Evolutionary conservation across 2,329 filamentous ascomycete genomes (phyloP).

Genomic region (Microdochium nivale): DNA sequence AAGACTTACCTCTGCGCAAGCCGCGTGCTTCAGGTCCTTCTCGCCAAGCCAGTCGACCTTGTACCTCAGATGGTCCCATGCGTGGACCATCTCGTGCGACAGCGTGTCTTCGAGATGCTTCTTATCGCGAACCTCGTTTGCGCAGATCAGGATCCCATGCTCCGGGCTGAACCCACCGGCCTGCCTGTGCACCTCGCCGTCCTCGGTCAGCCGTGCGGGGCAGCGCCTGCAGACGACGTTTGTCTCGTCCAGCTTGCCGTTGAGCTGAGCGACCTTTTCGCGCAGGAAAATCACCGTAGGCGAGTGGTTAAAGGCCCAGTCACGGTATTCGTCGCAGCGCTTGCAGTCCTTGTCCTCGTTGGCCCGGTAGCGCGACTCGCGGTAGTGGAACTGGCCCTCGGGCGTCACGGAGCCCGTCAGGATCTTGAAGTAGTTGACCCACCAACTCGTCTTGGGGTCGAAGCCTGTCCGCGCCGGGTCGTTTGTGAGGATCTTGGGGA

Average conservation of each 20-base stretch:
- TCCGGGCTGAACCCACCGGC: conserved; percentile 79
- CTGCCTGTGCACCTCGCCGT: conserved; percentile 54
- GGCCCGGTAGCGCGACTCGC: conserved; percentile 63
- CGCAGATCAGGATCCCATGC: conserved; percentile 85
- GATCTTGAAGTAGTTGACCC: conserved; percentile 81
- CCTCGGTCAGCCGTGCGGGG: conserved; percentile 44
- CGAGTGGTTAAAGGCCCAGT: conserved; percentile 77
- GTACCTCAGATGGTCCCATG: conserved; percentile 86
- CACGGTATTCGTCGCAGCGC: conserved; percentile 71
- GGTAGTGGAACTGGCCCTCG: conserved; percentile 67
- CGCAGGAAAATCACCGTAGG: conserved; percentile 82
- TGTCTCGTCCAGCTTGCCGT: conserved; percentile 60
- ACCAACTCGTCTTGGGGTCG: conserved; percentile 53
- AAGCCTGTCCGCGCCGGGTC: conserved; percentile 55
- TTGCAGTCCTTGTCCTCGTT: conserved; percentile 73
- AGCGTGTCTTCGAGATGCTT: conserved; percentile 88
- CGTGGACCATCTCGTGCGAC: conserved; percentile 96
- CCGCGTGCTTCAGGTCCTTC: conserved; percentile 75
- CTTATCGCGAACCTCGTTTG: conserved; percentile 76
- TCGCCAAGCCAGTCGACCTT: conserved; percentile 73
- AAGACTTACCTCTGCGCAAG: conserved; percentile 79
- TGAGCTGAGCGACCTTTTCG: conserved; percentile 70
- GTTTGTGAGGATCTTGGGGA: conserved; percentile 36
- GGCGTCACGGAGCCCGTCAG: conserved; percentile 63
- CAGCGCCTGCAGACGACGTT: conserved; percentile 84